Base-by-base conservation (phyloP, 495 filamentous ascomycete species). In the Jackrogersella multiformis region DNA sequence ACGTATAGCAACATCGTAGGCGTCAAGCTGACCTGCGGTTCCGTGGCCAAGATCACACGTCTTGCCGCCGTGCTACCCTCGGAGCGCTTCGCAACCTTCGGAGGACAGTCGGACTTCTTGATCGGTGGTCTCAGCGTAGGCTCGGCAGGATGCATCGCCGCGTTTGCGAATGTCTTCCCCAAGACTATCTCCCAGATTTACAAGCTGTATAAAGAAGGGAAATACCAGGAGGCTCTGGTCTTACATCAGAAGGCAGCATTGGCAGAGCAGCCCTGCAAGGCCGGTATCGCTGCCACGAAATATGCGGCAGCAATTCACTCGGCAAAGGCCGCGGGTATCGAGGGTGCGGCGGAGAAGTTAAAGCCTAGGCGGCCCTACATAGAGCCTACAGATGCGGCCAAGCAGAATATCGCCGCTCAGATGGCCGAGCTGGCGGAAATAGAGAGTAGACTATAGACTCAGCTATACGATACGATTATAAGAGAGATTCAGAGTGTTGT, bases 61-160 rank as follows among this genome's bases (percentile, higher is more conserved):
- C 63, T 81, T 30, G 77, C 87, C 4, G 86, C 82, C 39, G 80
- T 81, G 13, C 84, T 91, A 58, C 72, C 79, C 0, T 66, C 79
- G 0, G 78, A 82, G 3, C 77, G 81, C 9, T 92, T 92, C 71
- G 84, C 85, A 0, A 82, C 88, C 3, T 91, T 86, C 74, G 88
- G 88, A 6, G 90, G 90, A 0, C 87, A 91, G 73, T 86, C 86
- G 1, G 89, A 91, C 67, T 92, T 91, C 71, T 74, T 92, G 36
- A 74, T 91, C 30, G 88, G 85, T 0, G 89, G 88, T 1, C 64
- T 87, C 13, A 78, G 79, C 6, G 85, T 85, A 1, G 88, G 88
- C 2, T 84, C 81, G 4, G 81, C 86, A 4, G 89, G 89, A 4
- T 88, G 85, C 61, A 88, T 90, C 63, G 84, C 86, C 2, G 89